Evolutionary conservation across 1,139 yeast species (phyloP).

Genomic region (Sugiyamaella paludigena): DNA sequence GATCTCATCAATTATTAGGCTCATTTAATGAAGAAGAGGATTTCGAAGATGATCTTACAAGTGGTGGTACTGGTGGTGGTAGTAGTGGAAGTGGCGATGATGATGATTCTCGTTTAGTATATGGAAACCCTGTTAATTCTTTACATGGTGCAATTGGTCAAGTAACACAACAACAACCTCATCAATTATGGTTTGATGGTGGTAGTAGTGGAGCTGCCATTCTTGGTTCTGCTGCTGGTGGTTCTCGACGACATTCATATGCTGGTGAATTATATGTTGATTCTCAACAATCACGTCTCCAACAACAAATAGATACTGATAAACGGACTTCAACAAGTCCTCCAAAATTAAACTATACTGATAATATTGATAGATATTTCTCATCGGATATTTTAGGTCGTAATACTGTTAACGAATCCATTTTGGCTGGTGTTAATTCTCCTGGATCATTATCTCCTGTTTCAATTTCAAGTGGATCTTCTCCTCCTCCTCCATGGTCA

Average conservation of each 20-base stretch:
- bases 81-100: background rate
- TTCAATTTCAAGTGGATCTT: constrained; percentile 1
- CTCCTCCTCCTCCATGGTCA: constrained; percentile 14
- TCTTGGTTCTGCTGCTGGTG: constrained; percentile 4
- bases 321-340: constrained; percentile 6
- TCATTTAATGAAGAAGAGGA: constrained; percentile 27
- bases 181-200: constrained; percentile 7
- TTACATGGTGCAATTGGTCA: constrained; percentile 22
- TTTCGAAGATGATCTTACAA: background rate
- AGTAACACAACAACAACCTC: constrained; percentile 8
- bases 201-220: background rate
- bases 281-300: constrained; percentile 7
- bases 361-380: constrained; percentile 26
- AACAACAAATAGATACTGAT: constrained; percentile 10
- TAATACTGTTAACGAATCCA: constrained; percentile 20
- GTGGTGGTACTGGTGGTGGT: background rate
- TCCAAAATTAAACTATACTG: constrained; percentile 8
- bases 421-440: constrained; percentile 8
- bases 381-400: constrained; percentile 28
- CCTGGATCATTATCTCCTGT: constrained; percentile 8
- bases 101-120: constrained; percentile 1
- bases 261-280: constrained; percentile 25
- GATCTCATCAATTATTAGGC: constrained; percentile 20
- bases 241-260: constrained; percentile 28
- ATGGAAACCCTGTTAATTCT: constrained; percentile 2